Evolutionary conservation across 176 grass and related monocot genomes (phyloP).

Genomic region (Dendrocalamus sinicus): DNA sequence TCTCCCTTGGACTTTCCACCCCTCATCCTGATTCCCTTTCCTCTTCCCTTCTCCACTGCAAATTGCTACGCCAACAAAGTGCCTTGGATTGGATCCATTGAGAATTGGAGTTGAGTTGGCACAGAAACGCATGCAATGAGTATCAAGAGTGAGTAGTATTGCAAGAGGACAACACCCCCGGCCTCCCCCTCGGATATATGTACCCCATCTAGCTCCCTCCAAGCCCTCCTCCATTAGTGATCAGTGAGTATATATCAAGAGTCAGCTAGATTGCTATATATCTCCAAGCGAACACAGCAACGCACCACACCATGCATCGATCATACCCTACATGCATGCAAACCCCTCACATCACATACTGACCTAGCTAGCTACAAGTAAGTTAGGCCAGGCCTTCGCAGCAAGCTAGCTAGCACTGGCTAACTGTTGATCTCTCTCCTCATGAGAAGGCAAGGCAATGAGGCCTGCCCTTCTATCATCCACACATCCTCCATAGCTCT

Average conservation of each 20-base stretch:
- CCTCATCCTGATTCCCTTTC: conserved; percentile 69
- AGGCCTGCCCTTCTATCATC: conserved; percentile 54
- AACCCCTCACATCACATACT: conserved; percentile 38
- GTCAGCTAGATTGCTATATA: conserved; percentile 11
- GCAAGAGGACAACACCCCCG: conserved; percentile 61
- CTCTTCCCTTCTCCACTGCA: conserved; percentile 34
- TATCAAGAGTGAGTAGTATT: conserved; percentile 30
- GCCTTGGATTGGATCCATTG: conserved; percentile 51
- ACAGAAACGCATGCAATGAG: conserved; percentile 78
- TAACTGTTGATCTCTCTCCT: neutral
- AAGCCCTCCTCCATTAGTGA: conserved; percentile 7
- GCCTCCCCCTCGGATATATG: conserved; percentile 51
- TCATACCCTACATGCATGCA: conserved; percentile 28
- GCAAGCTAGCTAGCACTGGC: conserved; percentile 43
- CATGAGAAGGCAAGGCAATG: conserved; percentile 71
- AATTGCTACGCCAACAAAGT: conserved; percentile 43
- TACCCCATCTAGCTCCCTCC: conserved; percentile 43
- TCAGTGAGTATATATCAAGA: neutral
- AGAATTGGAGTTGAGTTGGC: conserved; percentile 72
- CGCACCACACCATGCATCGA: conserved; percentile 18
- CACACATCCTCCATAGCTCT: conserved; percentile 90
- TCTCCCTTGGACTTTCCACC: conserved; percentile 72
- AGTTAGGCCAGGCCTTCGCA: conserved; percentile 40
- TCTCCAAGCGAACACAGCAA: conserved; percentile 34
- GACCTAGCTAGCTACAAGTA: conserved; percentile 29